Base-by-base conservation (phyloP, 1,284 basidiomycete genomes). In the Coriolopsis trogii region DNA sequence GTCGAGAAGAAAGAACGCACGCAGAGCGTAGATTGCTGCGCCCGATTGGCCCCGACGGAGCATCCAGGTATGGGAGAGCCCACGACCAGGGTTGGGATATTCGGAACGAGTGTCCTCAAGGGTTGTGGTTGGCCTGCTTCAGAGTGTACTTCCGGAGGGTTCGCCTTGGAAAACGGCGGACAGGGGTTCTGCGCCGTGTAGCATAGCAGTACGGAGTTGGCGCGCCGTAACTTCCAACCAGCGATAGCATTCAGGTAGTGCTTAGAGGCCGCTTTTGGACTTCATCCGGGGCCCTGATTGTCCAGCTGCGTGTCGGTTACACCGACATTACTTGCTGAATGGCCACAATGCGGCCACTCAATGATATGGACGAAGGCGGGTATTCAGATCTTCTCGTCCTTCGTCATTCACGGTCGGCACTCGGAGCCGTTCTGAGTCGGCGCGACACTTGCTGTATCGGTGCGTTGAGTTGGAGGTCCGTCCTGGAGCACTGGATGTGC, bases 171-270 rank as follows among this genome's bases (percentile, higher is more conserved):
- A n/a, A n/a, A n/a, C n/a, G n/a, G n/a, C n/a, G n/a, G n/a, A 36
- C 29, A 24, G 21, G 13, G 31, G 16, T 38, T 37, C 23, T 41
- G 20, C 30, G 30, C 6, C 49, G 39, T 44, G 31, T 26, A 38
- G 39, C 38, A n/a, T n/a, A n/a, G n/a, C n/a, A n/a, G 38, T 46
- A 33, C 43, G 43, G 49, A 34, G 43, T 25, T 45, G 43, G 21
- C 34, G 43, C 29, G 24, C 43, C 24, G 43, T 16, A 18, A 10
- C 23, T 18, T 15, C 12, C 43, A 18, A 9, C n/a, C 4, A 5
- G 30, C 3, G 41, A 13, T 2, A 21, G 26, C n/a, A n/a, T n/a
- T n/a, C n/a, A 6, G 10, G 8, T n/a, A 42, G 13, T 25, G 33
- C 20, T 48, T n/a, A 13, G 8, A 37, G 18, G 41, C 18, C 16